phyloP scores from a whole-genome alignment of 2,329 filamentous ascomycete genomes.

The Fusarium anthophilum region DNA sequence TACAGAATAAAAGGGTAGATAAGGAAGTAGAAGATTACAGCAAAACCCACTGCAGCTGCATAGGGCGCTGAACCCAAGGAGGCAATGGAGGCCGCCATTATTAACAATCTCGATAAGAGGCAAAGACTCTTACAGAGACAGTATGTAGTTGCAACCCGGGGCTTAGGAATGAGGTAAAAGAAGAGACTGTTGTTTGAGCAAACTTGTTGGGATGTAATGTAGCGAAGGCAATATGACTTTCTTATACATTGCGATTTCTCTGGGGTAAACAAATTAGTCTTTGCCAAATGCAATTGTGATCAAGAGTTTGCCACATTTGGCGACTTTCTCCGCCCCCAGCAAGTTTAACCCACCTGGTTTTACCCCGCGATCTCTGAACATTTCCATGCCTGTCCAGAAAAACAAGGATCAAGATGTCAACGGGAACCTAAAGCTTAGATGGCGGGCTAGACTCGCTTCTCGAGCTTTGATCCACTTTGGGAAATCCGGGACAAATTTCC shows the following conservation, averaged over 20 bases:
- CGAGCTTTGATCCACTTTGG: neutral
- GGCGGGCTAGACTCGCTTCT: neutral
- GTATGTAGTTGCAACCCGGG: too few species aligned
- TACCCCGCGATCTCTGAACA: neutral
- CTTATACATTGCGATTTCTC: neutral
- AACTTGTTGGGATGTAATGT: fast-evolving
- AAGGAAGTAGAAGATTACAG: constrained; percentile 15
- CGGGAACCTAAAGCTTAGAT: neutral
- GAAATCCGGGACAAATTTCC: neutral
- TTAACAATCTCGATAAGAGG: neutral
- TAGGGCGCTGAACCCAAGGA: constrained; percentile 27
- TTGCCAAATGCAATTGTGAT: neutral
- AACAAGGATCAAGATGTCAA: neutral
- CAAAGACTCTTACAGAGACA: neutral
- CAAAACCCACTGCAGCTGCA: constrained; percentile 13
- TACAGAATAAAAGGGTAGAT: constrained; percentile 25
- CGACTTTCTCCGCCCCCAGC: neutral
- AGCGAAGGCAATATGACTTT: neutral
- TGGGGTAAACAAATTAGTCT: neutral
- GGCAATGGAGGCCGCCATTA: constrained; percentile 3
- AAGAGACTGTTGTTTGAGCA: neutral
- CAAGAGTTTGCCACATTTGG: neutral
- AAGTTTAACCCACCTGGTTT: neutral
- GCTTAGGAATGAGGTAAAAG: too few species aligned
- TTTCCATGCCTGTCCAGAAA: neutral